These are phyloP conservation scores for sweet orange (Citrus sinensis) DNA, from an alignment of 345 rosid species.

Conservation along the genomic window DNA sequence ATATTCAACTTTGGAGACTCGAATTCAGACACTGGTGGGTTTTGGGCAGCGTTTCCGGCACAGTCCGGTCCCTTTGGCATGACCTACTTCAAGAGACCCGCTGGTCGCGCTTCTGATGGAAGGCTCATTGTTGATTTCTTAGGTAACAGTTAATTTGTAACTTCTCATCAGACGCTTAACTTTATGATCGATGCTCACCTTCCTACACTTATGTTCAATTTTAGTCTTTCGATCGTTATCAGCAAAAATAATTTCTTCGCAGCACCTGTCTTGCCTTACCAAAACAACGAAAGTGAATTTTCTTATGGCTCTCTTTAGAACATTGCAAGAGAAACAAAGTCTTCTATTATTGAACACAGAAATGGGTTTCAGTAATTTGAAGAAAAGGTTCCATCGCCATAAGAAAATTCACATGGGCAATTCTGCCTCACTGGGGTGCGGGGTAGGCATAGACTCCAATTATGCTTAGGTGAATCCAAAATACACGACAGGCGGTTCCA, in stretches of 20 bases:
- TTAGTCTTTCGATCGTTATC: too few species aligned
- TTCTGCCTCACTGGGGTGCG: too few species aligned
- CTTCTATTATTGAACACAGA: not conserved
- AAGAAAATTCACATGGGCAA: too few species aligned
- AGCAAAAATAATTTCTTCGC: not conserved
- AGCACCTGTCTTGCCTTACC: not conserved
- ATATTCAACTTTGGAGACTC: slow-evolving; percentile 93
- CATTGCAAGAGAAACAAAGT: too few species aligned
- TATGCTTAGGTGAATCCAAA: too few species aligned
- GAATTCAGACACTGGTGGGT: slow-evolving; percentile 87
- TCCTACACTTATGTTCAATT: too few species aligned
- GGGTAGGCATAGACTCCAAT: not conserved
- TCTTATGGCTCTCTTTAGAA: too few species aligned
- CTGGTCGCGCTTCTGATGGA: slow-evolving; percentile 87
- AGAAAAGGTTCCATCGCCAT: not conserved
- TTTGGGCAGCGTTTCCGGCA: slow-evolving; percentile 89
- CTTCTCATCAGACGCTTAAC: too few species aligned
- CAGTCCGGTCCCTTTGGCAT: slow-evolving; percentile 75
- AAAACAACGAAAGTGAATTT: too few species aligned
- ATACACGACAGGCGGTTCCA: not conserved
- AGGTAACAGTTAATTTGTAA: slow-evolving; percentile 34
- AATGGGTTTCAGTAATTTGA: not conserved
- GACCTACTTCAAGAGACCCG: slow-evolving; percentile 73
- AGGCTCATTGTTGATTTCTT: slow-evolving; percentile 74
- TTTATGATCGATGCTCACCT: too few species aligned